A percentile compares a stretch with the other conserved stretches of the same genome.
Conservation (phyloP, 2,329 filamentous ascomycete genomes). For the Phialocephala subalpina region DNA sequence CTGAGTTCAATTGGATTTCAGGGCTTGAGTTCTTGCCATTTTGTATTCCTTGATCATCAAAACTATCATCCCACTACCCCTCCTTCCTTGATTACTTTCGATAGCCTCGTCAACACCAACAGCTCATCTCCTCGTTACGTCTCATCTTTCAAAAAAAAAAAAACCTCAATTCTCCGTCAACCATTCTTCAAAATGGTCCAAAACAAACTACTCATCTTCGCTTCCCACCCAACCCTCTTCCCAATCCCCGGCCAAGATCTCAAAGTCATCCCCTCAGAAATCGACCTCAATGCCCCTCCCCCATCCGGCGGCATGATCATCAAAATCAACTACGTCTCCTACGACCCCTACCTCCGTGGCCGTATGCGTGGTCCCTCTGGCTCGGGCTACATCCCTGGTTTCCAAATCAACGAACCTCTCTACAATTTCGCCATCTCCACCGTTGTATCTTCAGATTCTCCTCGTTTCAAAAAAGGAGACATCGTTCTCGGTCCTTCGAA, state of each 20-base stretch:
- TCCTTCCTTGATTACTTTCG: background rate
- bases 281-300: slow-evolving; percentile 68
- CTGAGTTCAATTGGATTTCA: background rate
- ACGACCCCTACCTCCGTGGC: slow-evolving; percentile 85
- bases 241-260: slow-evolving; percentile 77
- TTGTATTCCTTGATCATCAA: background rate
- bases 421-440: slow-evolving; percentile 69
- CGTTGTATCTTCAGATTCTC: slow-evolving; percentile 72
- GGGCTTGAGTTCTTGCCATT: background rate
- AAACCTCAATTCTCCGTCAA: background rate
- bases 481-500: slow-evolving; percentile 63
- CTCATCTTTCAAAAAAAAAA: background rate
- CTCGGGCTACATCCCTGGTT: slow-evolving; percentile 54
- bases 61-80: background rate
- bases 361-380: slow-evolving; percentile 70
- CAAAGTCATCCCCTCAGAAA: slow-evolving; percentile 67
- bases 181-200: slow-evolving; percentile 46
- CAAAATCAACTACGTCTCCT: slow-evolving; percentile 76
- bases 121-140: background rate
- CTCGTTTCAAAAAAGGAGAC: slow-evolving; percentile 71
- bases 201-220: slow-evolving; percentile 81
- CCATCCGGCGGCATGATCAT: slow-evolving; percentile 72
- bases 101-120: background rate
- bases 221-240: slow-evolving; percentile 67
- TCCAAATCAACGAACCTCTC: slow-evolving; percentile 68